phyloP scores from a whole-genome alignment of 2,329 filamentous ascomycete genomes.

The Lithohypha guttulata region DNA sequence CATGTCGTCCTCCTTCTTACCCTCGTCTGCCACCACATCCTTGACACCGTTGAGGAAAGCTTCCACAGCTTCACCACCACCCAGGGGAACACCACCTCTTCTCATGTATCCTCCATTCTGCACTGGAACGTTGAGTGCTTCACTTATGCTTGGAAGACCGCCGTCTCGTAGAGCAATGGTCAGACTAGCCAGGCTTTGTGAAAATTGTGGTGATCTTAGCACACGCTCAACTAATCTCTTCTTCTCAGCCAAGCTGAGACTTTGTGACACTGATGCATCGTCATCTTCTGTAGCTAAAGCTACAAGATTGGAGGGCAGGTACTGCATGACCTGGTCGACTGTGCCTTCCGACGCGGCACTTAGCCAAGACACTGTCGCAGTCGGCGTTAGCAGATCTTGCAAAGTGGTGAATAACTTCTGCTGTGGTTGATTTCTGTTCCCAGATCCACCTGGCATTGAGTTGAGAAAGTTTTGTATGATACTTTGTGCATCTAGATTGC shows the following conservation, averaged over 20 bases:
- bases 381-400: slow-evolving; percentile 69
- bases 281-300: slow-evolving; percentile 61
- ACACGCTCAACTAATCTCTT: slow-evolving; percentile 70
- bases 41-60: slow-evolving; percentile 85
- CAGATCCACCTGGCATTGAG: slow-evolving; percentile 56
- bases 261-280: slow-evolving; percentile 60
- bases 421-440: slow-evolving; percentile 38
- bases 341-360: slow-evolving; percentile 49
- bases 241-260: slow-evolving; percentile 66
- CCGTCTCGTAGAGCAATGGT: slow-evolving; percentile 84
- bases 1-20: slow-evolving; percentile 30
- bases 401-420: slow-evolving; percentile 69
- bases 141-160: slow-evolving; percentile 77
- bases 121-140: slow-evolving; percentile 70
- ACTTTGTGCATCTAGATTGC: slow-evolving; percentile 58
- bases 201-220: slow-evolving; percentile 79
- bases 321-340: slow-evolving; percentile 63
- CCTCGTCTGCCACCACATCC: slow-evolving; percentile 51
- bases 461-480: slow-evolving; percentile 82
- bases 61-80: slow-evolving; percentile 78
- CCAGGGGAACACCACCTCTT: slow-evolving; percentile 70
- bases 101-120: slow-evolving; percentile 73
- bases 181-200: slow-evolving; percentile 72
- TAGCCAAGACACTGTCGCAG: slow-evolving; percentile 67
- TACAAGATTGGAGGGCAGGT: slow-evolving; percentile 68